Conservation (phyloP, 164 flowering plant genomes). For the Piper betle region DNA sequence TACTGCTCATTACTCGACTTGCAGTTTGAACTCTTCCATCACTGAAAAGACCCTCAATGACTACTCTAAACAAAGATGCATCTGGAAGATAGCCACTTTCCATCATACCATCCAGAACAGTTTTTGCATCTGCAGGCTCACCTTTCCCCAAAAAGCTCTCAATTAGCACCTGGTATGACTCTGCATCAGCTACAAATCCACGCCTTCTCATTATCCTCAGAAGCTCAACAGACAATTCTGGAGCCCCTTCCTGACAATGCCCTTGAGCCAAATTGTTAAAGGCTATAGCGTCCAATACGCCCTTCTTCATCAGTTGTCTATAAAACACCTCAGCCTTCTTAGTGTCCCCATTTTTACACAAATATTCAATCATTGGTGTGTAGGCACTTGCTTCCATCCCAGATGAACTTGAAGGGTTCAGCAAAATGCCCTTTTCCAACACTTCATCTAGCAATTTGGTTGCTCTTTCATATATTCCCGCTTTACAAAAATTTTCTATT, state of each 20-base stretch:
- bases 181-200: constrained; percentile 50
- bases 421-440: constrained; percentile 60
- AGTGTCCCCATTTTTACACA: constrained; percentile 61
- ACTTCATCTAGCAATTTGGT: constrained; percentile 57
- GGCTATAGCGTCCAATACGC: constrained; percentile 53
- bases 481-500: constrained; percentile 62
- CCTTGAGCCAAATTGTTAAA: constrained; percentile 78
- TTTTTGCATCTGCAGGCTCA: constrained; percentile 84
- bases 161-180: constrained; percentile 51
- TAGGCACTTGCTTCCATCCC: constrained; percentile 65
- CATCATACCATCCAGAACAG: constrained; percentile 67
- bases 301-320: constrained; percentile 79
- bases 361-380: constrained; percentile 56
- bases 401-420: constrained; percentile 35
- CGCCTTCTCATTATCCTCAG: constrained; percentile 72
- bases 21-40: constrained; percentile 88
- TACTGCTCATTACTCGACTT: constrained; percentile 77
- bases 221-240: constrained; percentile 65
- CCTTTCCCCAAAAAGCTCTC: constrained; percentile 67
- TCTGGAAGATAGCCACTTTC: constrained; percentile 64
- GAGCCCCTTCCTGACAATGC: constrained; percentile 56
- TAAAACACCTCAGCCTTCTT: constrained; percentile 54
- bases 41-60: constrained; percentile 60
- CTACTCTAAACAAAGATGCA: constrained; percentile 46
- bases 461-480: constrained; percentile 47